Evolutionary conservation across 179 eudicot genomes (phyloP).

Genomic region (Drosera spatulata): DNA sequence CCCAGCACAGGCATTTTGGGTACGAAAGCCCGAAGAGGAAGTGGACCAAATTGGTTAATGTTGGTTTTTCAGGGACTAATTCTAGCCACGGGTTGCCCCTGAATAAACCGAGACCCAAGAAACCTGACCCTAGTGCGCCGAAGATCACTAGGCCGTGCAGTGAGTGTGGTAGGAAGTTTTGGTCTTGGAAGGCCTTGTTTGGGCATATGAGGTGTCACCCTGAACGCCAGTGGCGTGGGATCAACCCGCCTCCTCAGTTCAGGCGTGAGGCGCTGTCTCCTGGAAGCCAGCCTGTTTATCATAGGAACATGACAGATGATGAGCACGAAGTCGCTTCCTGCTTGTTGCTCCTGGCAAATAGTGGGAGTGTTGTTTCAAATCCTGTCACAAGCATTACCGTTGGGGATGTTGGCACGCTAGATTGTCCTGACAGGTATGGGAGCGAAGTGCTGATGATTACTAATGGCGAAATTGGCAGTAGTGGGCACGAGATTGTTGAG

Average conservation of each 20-base stretch:
- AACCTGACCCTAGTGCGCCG: conserved; percentile 55
- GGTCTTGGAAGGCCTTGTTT: conserved; percentile 84
- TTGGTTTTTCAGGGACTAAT: not conserved
- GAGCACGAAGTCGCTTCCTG: conserved; percentile 57
- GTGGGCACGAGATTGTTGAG: not conserved
- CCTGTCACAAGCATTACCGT: not conserved
- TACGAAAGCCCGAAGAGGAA: not conserved
- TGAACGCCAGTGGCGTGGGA: conserved; percentile 90
- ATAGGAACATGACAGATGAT: conserved; percentile 16
- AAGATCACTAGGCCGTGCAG: conserved; percentile 72
- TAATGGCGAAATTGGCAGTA: not conserved
- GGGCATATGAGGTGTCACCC: conserved; percentile 99
- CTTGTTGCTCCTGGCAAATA: conserved; percentile 48
- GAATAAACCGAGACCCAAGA: conserved; percentile 12
- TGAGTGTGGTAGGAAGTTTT: conserved; percentile 77
- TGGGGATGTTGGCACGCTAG: not conserved
- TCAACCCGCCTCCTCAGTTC: conserved; percentile 67
- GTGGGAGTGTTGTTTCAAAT: not conserved
- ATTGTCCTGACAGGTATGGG: not conserved
- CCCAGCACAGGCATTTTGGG: not conserved
- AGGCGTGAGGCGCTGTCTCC: not conserved
- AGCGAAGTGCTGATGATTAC: not conserved
- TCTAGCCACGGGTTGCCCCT: not conserved
- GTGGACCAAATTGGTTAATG: not conserved
- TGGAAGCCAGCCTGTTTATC: not conserved